These are phyloP conservation scores for Chamaecyparis obtusa DNA, from an alignment of 75 land plant genomes.

Conservation along the genomic window DNA sequence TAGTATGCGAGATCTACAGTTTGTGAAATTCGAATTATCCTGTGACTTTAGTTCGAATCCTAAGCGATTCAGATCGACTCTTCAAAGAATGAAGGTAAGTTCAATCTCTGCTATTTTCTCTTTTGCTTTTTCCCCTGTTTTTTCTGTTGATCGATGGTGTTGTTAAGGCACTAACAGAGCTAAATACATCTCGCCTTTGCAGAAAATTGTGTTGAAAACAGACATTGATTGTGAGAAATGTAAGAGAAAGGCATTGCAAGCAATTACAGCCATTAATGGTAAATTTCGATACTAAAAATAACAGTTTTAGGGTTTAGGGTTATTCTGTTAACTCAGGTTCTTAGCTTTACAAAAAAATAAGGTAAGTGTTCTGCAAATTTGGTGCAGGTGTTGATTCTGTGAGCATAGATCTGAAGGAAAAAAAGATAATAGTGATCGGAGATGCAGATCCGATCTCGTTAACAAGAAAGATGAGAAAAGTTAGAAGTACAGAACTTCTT, in stretches of 20 bases:
- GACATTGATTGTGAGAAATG: background rate
- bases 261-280: background rate
- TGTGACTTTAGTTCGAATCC: too few relatives aligned
- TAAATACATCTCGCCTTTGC: background rate
- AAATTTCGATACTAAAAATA: too few relatives aligned
- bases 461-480: slow-evolving; percentile 21
- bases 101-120: background rate
- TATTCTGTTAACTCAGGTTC: too few relatives aligned
- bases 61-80: too few relatives aligned
- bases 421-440: slow-evolving; percentile 26
- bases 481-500: slow-evolving; percentile 15
- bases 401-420: slow-evolving; percentile 24
- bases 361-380: background rate
- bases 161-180: background rate
- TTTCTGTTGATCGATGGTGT: background rate
- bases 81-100: background rate
- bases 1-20: background rate
- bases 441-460: slow-evolving; percentile 19
- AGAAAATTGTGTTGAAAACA: background rate
- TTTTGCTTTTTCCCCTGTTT: background rate
- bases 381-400: slow-evolving; percentile 17
- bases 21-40: too few relatives aligned
- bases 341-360: too few relatives aligned
- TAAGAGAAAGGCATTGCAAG: background rate
- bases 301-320: too few relatives aligned